A percentile compares a stretch with the other conserved stretches of the same genome.
These are phyloP conservation scores for Podospora fimiseda DNA, from an alignment of 495 filamentous ascomycete genomes.

Conservation along the genomic window DNA sequence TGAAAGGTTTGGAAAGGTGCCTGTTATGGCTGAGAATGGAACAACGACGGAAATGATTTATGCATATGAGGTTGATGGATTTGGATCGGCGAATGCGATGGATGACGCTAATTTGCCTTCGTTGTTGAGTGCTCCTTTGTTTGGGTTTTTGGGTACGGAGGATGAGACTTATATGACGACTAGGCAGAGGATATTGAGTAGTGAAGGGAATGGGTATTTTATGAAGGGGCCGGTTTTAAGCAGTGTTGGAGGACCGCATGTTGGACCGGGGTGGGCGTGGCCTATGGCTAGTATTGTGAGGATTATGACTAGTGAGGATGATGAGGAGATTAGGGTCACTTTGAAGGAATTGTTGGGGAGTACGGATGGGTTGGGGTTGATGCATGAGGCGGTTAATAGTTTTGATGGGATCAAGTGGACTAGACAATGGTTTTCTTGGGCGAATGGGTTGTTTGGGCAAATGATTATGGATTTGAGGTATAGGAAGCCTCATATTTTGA, in stretches of 20 bases:
- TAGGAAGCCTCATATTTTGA: conserved; percentile 35
- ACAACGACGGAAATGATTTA: conserved; percentile 35
- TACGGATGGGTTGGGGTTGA: conserved; percentile 52
- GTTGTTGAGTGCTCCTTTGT: conserved; percentile 48
- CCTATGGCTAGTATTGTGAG: conserved; percentile 51
- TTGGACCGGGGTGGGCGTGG: conserved; percentile 52
- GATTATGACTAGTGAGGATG: conserved; percentile 36
- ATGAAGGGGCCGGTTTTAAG: conserved; percentile 47
- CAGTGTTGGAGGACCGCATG: conserved; percentile 52
- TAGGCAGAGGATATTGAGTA: conserved; percentile 40
- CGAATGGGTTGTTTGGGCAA: conserved; percentile 62
- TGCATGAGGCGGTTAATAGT: conserved; percentile 56
- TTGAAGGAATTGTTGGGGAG: conserved; percentile 43
- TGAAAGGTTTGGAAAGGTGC: conserved; percentile 42
- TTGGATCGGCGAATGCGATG: conserved; percentile 47
- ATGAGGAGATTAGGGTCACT: conserved; percentile 41
- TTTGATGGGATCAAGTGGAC: conserved; percentile 49
- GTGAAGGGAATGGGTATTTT: conserved; percentile 49
- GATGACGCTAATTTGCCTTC: conserved; percentile 59
- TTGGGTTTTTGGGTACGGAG: conserved; percentile 38
- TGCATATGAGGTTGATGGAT: conserved; percentile 59
- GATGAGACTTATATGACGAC: conserved; percentile 49
- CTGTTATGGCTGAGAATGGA: conserved; percentile 12
- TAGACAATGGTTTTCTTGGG: conserved; percentile 64
- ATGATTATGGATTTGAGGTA: conserved; percentile 52